Evolutionary conservation across 139 green algal species (phyloP).

Genomic region (Monoraphidium neglectum): DNA sequence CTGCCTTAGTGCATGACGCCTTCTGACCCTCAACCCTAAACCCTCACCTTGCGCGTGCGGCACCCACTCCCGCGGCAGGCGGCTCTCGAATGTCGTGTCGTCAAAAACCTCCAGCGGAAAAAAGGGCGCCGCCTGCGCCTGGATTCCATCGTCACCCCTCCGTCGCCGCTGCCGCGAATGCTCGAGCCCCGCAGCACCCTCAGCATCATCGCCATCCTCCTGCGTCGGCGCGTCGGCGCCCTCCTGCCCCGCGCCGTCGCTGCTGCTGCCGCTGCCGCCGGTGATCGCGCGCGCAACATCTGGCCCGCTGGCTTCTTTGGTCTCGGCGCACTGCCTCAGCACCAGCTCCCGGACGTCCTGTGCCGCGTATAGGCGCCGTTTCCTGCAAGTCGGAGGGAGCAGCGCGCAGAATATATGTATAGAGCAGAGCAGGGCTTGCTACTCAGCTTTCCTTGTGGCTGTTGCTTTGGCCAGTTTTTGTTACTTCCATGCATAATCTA

Average conservation of each 20-base stretch:
- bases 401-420: neutral
- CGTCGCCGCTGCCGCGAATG: too few relatives aligned
- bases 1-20: neutral
- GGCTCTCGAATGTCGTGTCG: conserved; percentile 66
- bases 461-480: neutral
- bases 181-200: too few relatives aligned
- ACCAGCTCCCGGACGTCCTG: conserved; percentile 61
- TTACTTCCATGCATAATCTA: neutral
- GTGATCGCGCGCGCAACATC: too few relatives aligned
- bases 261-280: neutral
- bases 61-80: conserved; percentile 62
- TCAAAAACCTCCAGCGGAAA: conserved; percentile 70
- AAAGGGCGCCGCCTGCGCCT: neutral
- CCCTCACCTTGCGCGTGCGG: conserved; percentile 40
- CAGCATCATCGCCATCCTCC: too few relatives aligned
- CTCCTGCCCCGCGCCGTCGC: too few relatives aligned
- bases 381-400: conserved; percentile 39
- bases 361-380: conserved; percentile 61
- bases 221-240: too few relatives aligned
- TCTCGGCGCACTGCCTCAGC: conserved; percentile 32
- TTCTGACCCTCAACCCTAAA: neutral
- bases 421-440: neutral
- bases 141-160: neutral
- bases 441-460: neutral
- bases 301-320: too few relatives aligned